These are phyloP conservation scores for Colletotrichum filicis DNA, from an alignment of 2,329 filamentous ascomycete genomes.

Conservation along the genomic window DNA sequence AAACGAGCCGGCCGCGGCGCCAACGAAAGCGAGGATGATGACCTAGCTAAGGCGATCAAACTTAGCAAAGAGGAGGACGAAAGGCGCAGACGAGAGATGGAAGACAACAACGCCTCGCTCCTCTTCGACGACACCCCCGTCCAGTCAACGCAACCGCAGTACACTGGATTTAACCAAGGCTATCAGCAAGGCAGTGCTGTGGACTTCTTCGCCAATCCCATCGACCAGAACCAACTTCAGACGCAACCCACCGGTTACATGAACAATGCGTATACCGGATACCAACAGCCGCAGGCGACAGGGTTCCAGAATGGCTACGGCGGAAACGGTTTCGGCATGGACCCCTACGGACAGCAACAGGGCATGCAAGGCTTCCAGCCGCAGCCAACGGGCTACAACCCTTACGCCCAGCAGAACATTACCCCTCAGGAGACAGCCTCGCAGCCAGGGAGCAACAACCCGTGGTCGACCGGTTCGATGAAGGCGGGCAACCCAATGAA, in stretches of 20 bases:
- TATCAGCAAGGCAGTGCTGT: constrained; percentile 97
- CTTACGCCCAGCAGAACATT: constrained; percentile 60
- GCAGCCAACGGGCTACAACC: constrained; percentile 66
- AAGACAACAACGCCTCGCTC: constrained; percentile 84
- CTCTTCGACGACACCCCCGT: constrained; percentile 86
- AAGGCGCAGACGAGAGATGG: constrained; percentile 84
- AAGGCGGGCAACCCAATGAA: constrained; percentile 72
- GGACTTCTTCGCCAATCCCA: constrained; percentile 96
- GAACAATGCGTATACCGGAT: constrained; percentile 66
- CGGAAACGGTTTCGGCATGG: constrained; percentile 73
- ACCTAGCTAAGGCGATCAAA: constrained; percentile 93
- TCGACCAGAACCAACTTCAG: constrained; percentile 81
- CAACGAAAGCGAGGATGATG: constrained; percentile 77
- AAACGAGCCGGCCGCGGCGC: constrained; percentile 73
- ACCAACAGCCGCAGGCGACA: constrained; percentile 53
- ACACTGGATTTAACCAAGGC: constrained; percentile 93
- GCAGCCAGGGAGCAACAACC: constrained; percentile 91
- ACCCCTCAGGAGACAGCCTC: constrained; percentile 68
- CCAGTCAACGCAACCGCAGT: constrained; percentile 69
- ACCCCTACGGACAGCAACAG: constrained; percentile 72
- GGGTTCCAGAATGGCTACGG: constrained; percentile 71
- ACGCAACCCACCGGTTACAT: constrained; percentile 83
- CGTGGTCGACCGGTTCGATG: constrained; percentile 78
- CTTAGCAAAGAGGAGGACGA: constrained; percentile 96
- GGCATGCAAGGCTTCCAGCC: constrained; percentile 57